These are phyloP conservation scores for Aspergillus glaucus DNA, from an alignment of 2,329 filamentous ascomycete genomes.

Conservation along the genomic window DNA sequence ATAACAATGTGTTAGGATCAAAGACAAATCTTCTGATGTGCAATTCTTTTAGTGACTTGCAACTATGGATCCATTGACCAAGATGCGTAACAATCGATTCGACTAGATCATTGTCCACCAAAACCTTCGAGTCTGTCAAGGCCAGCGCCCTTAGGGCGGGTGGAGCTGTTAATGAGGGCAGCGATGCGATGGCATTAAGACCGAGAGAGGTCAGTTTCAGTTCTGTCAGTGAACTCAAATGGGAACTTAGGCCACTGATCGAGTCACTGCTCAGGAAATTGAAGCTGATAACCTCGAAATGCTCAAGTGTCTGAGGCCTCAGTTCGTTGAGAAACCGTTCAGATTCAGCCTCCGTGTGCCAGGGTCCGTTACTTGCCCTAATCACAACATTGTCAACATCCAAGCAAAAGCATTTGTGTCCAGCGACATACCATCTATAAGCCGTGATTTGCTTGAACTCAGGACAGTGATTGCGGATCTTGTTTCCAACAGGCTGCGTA, in stretches of 20 bases:
- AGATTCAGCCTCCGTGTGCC: slow-evolving; percentile 52
- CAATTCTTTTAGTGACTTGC: slow-evolving; percentile 46
- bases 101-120: slow-evolving; percentile 44
- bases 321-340: slow-evolving; percentile 54
- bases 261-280: slow-evolving; percentile 51
- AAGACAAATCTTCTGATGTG: slow-evolving; percentile 47
- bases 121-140: slow-evolving; percentile 42
- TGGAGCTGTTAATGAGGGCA: slow-evolving; percentile 13
- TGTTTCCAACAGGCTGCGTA: slow-evolving; percentile 46
- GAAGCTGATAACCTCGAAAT: slow-evolving; percentile 53
- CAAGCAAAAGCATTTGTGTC: slow-evolving; percentile 8
- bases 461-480: slow-evolving; percentile 54
- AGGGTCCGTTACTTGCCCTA: slow-evolving; percentile 21
- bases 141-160: slow-evolving; percentile 43
- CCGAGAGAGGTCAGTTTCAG: slow-evolving; percentile 47
- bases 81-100: slow-evolving; percentile 48
- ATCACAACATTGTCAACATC: slow-evolving; percentile 18
- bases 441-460: slow-evolving; percentile 57
- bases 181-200: slow-evolving; percentile 40
- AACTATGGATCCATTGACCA: slow-evolving; percentile 51
- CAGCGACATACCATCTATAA: slow-evolving; percentile 41
- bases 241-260: slow-evolving; percentile 48
- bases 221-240: slow-evolving; percentile 50
- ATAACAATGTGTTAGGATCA: slow-evolving; percentile 35
- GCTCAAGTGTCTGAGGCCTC: slow-evolving; percentile 50